These are phyloP conservation scores for Hortiboletus rubellus DNA, from an alignment of 1,284 basidiomycete species.

Conservation along the genomic window DNA sequence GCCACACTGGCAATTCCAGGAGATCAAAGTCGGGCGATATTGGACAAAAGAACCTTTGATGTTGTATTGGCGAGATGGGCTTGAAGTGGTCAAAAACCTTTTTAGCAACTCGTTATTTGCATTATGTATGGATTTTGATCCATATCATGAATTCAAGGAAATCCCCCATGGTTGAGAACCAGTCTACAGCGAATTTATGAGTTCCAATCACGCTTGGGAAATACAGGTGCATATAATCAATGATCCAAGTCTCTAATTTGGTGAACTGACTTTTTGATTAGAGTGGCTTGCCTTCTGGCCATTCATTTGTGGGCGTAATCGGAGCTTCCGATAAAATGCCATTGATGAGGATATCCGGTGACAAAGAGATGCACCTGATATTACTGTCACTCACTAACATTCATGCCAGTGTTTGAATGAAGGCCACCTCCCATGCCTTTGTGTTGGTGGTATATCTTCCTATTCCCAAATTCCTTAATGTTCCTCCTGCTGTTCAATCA, in stretches of 20 bases:
- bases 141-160: neutral
- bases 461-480: conserved; percentile 11
- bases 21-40: conserved; percentile 4
- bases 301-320: conserved; percentile 10
- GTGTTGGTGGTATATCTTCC: conserved; percentile 7
- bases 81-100: conserved; percentile 1
- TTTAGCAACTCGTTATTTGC: neutral
- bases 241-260: neutral
- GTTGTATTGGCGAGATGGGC: conserved; percentile 5
- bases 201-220: neutral
- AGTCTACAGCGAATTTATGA: neutral
- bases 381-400: conserved; percentile 17
- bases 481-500: conserved; percentile 1
- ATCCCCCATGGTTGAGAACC: neutral
- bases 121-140: neutral
- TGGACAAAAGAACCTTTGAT: neutral
- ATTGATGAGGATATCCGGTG: neutral
- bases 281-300: neutral
- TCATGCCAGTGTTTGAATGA: conserved; percentile 8
- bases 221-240: conserved; percentile 4
- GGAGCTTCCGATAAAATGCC: conserved; percentile 14
- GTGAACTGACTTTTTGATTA: neutral
- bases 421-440: conserved; percentile 11
- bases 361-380: conserved; percentile 19
- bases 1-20: neutral